Conservation (phyloP, 768 basidiomycete species). For the Termitomyces sp. region DNA sequence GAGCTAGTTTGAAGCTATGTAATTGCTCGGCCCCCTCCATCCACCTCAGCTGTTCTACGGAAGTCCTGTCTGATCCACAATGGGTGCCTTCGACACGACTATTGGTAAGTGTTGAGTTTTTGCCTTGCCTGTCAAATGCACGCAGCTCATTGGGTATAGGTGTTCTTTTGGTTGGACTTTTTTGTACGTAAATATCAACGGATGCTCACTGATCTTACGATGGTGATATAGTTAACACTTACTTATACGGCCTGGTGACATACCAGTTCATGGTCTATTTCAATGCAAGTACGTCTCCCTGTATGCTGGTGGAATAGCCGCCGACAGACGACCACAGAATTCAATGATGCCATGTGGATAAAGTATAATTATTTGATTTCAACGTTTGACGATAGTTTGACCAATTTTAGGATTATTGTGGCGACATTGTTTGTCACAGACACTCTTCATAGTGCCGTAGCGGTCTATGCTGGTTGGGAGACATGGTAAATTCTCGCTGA, state of each 20-base stretch:
- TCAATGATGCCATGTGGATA: conserved; percentile 28
- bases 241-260: conserved; percentile 29
- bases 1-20: not conserved
- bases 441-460: conserved; percentile 30
- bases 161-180: conserved; percentile 21
- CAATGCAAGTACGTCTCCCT: conserved; percentile 18
- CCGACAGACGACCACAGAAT: conserved; percentile 17
- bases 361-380: conserved; percentile 12
- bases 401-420: conserved; percentile 23
- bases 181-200: conserved; percentile 14
- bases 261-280: conserved; percentile 33
- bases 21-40: not conserved
- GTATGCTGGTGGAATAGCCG: not conserved
- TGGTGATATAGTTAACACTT: conserved; percentile 19
- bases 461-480: conserved; percentile 26
- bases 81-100: conserved; percentile 22
- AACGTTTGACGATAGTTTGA: not conserved
- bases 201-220: not conserved
- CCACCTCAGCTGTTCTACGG: not conserved
- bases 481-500: conserved; percentile 15
- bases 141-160: conserved; percentile 10
- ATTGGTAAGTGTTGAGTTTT: conserved; percentile 18
- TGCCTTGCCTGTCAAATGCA: not conserved
- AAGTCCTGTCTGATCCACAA: not conserved
- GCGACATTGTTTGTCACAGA: conserved; percentile 25